Evolutionary conservation across 257 asterid genomes (phyloP), one percentile per base, ranked within the genome.

Genomic region (Nicotiana tomentosiformis): DNA sequence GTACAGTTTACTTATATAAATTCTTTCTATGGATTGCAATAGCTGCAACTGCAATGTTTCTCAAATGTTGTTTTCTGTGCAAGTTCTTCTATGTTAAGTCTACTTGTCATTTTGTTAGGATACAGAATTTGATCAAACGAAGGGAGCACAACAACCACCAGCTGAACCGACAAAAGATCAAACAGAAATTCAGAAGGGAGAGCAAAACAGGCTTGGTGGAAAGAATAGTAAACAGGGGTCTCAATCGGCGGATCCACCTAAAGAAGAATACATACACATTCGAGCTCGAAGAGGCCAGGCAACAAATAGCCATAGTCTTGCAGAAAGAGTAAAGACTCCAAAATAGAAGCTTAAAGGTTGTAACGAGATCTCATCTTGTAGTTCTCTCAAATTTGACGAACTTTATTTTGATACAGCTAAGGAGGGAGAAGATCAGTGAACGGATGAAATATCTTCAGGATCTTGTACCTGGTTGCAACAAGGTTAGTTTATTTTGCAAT

Each of bases 401-500:
- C 81, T 77, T 37, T 68, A 18, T 68, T 58, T 77, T 37, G 55
- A 58, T 89, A 83, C 85, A 96, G 99, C 93, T 93, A 20, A 91
- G 99, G 90, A 92, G 99, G 90, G 99, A 96, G 87, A 96, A 92
- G 88, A 96, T 96, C 78, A 96, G 98, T 85, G 98, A 96, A 86
- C 92, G 99, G 87, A 96, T 96, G 99, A 96, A 94, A 86, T 94
- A 92, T 87, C 99, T 96, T 86, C 99, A 96, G 88, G 98, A 96
- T 90, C 98, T 96, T 81, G 99, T 96, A 81, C 99, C 99, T 77
- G 98, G 98, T 84, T 96, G 99, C 86, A 94, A 90, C 92, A 94
- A 96, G 98, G 99, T 94, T 87, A 62, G 81, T 49, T 62, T 68
- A 9, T 0, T 68, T 9, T 35, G 1, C 5, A 68, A 23, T 68